Evolutionary conservation across 192 early-diverging fungal genomes (phyloP).

Genomic region (Backusella tuberculispora): DNA sequence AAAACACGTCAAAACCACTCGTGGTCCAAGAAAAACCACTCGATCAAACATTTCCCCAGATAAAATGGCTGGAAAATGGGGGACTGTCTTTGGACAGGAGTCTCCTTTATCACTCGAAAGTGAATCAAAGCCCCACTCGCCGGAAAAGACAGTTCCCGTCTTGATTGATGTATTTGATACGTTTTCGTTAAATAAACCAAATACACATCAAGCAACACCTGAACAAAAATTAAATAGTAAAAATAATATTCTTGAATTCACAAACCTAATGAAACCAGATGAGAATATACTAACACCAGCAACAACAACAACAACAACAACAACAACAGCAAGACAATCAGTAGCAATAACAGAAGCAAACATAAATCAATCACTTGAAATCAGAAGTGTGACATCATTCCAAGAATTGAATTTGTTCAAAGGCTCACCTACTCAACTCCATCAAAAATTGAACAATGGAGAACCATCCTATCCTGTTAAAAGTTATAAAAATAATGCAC

Average conservation of each 20-base stretch:
- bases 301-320: neutral
- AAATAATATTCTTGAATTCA: neutral
- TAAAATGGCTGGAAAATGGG: neutral
- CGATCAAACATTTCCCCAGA: neutral
- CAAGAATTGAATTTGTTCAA: too few relatives aligned
- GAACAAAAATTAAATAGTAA: neutral
- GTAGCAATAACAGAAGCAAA: neutral
- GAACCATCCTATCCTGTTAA: neutral
- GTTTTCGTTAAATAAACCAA: neutral
- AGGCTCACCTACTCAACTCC: neutral
- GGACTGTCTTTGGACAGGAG: neutral
- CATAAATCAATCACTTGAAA: too few relatives aligned
- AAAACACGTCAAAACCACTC: neutral
- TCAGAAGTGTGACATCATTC: too few relatives aligned
- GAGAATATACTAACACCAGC: neutral
- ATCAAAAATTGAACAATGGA: neutral
- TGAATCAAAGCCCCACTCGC: neutral
- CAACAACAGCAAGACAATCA: too few relatives aligned
- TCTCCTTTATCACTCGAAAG: neutral
- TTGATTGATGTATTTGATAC: neutral
- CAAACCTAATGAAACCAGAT: neutral
- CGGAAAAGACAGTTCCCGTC: neutral
- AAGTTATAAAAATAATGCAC: neutral
- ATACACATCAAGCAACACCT: neutral
- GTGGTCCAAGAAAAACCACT: neutral